Evolutionary conservation across 108 stramenopile genomes (phyloP).

Genomic region (Cyclostephanos invisitatus): DNA sequence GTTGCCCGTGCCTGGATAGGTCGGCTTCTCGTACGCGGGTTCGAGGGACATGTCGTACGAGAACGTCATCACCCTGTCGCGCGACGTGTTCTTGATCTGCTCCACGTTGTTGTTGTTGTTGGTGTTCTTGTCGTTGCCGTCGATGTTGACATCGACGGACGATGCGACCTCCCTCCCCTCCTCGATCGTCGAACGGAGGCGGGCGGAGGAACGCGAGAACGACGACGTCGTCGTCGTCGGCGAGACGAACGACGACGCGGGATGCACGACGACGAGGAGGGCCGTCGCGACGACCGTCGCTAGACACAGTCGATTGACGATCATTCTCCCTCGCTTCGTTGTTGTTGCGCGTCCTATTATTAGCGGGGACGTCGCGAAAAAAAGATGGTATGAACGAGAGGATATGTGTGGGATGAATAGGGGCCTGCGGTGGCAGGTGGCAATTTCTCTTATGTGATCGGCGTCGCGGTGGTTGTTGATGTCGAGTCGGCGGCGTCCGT

Average conservation of each 20-base stretch:
- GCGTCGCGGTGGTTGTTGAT: too few relatives aligned
- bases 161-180: too few relatives aligned
- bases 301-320: too few relatives aligned
- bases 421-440: too few relatives aligned
- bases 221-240: neutral
- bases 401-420: too few relatives aligned
- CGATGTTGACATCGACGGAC: neutral
- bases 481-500: too few relatives aligned
- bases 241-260: slow-evolving; percentile 1
- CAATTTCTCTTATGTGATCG: too few relatives aligned
- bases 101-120: slow-evolving; percentile 71
- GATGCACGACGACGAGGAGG: slow-evolving; percentile 23
- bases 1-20: slow-evolving; percentile 90
- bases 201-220: neutral
- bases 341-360: too few relatives aligned
- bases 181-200: slow-evolving; percentile 26
- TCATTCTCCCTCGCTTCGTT: too few relatives aligned
- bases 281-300: slow-evolving; percentile 1
- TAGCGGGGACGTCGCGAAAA: too few relatives aligned
- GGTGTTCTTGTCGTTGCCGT: neutral
- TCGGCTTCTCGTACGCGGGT: slow-evolving; percentile 87
- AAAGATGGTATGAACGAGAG: too few relatives aligned
- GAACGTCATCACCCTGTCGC: slow-evolving; percentile 90
- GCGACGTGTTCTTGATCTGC: slow-evolving; percentile 84
- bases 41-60: slow-evolving; percentile 89